Evolutionary conservation across 2,329 filamentous ascomycete genomes (phyloP).

Genomic region (Beauveria sp.): DNA sequence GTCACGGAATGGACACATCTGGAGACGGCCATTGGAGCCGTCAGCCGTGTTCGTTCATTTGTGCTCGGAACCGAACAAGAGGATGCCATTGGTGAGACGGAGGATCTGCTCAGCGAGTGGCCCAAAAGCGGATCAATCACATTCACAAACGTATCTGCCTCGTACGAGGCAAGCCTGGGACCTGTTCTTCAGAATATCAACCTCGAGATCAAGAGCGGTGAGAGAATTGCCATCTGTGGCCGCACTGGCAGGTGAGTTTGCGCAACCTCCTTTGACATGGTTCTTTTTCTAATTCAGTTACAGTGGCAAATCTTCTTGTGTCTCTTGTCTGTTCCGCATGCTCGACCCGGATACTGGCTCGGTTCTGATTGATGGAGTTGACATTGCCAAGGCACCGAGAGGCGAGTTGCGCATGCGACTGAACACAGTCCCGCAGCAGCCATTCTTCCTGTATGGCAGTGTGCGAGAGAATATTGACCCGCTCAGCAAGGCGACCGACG

Average conservation of each 20-base stretch:
- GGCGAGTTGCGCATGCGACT: constrained; percentile 23
- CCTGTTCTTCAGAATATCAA: constrained; percentile 23
- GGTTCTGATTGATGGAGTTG: constrained; percentile 38
- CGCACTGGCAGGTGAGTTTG: constrained; percentile 27
- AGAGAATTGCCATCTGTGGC: constrained; percentile 36
- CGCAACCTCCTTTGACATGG: background rate
- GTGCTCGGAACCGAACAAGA: constrained; percentile 18
- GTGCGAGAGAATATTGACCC: constrained; percentile 44
- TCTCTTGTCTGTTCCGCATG: constrained; percentile 38
- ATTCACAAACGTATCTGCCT: constrained; percentile 22
- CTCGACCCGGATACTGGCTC: constrained; percentile 33
- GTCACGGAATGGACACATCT: constrained; percentile 27
- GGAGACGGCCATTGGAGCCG: constrained; percentile 21
- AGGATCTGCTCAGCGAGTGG: constrained; percentile 18
- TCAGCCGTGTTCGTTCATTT: constrained; percentile 21
- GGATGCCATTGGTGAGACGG: constrained; percentile 14
- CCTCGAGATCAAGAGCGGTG: constrained; percentile 24
- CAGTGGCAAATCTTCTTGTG: constrained; percentile 28
- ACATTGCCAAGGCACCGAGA: constrained; percentile 21
- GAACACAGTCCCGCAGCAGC: constrained; percentile 42
- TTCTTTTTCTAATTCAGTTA: constrained; percentile 13
- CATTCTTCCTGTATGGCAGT: constrained; percentile 39
- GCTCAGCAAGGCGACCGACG: constrained; percentile 25
- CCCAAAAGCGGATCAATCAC: constrained; percentile 20
- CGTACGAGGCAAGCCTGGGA: constrained; percentile 18